Evolutionary conservation across 495 filamentous ascomycete genomes (phyloP), one percentile per base, ranked within the genome.

Genomic region (Penicillium herquei): DNA sequence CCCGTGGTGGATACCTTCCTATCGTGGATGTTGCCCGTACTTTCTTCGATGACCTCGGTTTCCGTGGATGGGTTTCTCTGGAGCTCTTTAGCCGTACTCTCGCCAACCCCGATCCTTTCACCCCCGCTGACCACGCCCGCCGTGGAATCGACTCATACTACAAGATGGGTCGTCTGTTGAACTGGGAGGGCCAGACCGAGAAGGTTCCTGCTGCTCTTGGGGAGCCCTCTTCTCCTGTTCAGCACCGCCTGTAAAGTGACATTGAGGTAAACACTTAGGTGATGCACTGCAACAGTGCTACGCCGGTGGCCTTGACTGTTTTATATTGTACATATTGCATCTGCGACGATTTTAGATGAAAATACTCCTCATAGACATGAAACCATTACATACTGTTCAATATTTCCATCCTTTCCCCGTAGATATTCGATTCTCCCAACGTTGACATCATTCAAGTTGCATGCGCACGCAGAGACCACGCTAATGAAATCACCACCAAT

Each of bases 21-120:
- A 70, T 77, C 18, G 57, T 80, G 49, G 80, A 87, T 48, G 78
- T 91, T 44, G 73, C 84, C 7, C 65, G 71, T 48, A 84, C 82
- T 7, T 78, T 78, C 59, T 81, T 93, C 48, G 81, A 88, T 44
- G 81, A 80, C 5, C 68, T 89, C 10, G 84, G 85, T 6, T 94
- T 84, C 58, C 73, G 84, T 48, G 89, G 89, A 0, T 91, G 87
- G 87, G 82, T 91, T n/a, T 87, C 84, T 57, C 76, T 91, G 61
- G 89, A 94, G 73, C 68, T 93, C 44, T 94, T 94, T 65, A 86
- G 84, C 63, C 72, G 85, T 39, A 81, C 79, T 31, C 81, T 91
- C 71, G 73, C 78, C 12, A 80, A 88, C 45, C 63, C 73, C 12
- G 76, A 80, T 33, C 55, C 75, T 21, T 67, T 64, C 0, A 83